Conservation (phyloP, 2,329 filamentous ascomycete species). For the Coniochaeta hoffmannii region DNA sequence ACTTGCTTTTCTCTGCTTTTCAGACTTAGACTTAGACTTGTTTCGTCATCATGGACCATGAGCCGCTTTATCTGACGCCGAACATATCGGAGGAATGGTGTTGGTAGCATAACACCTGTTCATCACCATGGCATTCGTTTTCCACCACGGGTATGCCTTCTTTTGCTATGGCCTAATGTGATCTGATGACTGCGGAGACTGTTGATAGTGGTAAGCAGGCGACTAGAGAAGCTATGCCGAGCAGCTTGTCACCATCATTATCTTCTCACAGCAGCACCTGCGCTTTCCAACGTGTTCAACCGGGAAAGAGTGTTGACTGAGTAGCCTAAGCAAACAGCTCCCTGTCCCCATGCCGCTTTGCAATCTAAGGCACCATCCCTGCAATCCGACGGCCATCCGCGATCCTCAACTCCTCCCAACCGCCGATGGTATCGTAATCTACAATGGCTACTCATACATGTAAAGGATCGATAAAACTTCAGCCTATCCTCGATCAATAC, state of each 20-base stretch:
- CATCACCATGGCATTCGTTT: neutral
- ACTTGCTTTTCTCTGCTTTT: neutral
- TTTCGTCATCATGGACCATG: constrained; percentile 4
- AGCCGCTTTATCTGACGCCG: constrained; percentile 9
- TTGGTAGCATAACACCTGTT: neutral
- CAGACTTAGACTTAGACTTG: neutral
- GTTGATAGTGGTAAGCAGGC: neutral
- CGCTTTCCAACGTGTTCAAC: too few species aligned
- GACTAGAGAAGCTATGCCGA: neutral
- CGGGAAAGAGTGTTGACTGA: neutral
- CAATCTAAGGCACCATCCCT: neutral
- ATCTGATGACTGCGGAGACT: neutral
- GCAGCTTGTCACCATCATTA: neutral
- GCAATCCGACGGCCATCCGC: neutral
- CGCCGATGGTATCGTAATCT: neutral
- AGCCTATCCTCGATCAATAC: neutral
- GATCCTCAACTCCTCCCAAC: neutral
- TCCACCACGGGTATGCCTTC: neutral
- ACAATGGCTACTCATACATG: neutral
- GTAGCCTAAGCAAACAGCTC: neutral
- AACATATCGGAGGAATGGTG: neutral
- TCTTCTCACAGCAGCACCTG: too few species aligned
- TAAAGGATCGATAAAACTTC: neutral
- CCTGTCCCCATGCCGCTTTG: neutral
- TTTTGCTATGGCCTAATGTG: neutral